Evolutionary conservation across 768 basidiomycete genomes (phyloP).

Genomic region (Suillus fuscotomentosus): DNA sequence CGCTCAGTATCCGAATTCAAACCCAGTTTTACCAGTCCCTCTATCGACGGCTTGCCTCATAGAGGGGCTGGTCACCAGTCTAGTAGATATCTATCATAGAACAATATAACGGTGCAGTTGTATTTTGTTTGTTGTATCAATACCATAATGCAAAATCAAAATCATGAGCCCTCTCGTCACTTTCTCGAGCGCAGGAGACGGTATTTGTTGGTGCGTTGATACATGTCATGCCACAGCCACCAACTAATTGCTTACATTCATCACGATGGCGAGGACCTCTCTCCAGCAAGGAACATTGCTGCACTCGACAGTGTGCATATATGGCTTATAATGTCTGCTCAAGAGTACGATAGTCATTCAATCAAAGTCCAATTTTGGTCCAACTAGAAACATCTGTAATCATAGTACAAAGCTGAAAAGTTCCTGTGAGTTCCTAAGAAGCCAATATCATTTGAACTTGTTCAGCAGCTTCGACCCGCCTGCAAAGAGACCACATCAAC

Average conservation of each 20-base stretch:
- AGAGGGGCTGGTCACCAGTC: too few relatives aligned
- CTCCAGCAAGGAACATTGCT: not conserved
- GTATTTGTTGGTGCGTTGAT: not conserved
- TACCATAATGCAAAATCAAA: not conserved
- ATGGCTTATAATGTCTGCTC: not conserved
- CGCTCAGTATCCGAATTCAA: too few relatives aligned
- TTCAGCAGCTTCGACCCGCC: slow-evolving; percentile 13
- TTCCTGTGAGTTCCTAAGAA: not conserved
- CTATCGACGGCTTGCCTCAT: too few relatives aligned
- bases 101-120: too few relatives aligned
- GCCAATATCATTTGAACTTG: slow-evolving; percentile 9
- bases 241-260: not conserved
- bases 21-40: too few relatives aligned
- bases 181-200: not conserved
- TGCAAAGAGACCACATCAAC: not conserved
- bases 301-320: not conserved
- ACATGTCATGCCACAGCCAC: not conserved
- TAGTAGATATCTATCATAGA: too few relatives aligned
- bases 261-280: not conserved
- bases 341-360: too few relatives aligned
- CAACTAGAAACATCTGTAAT: not conserved
- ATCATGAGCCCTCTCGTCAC: not conserved
- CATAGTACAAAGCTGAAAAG: not conserved
- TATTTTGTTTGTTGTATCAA: too few relatives aligned
- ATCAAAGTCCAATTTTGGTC: too few relatives aligned